A percentile compares a stretch with the other conserved stretches of the same genome.
These are phyloP conservation scores for Hippophae tibetana DNA, from an alignment of 306 rosid species.

Conservation along the genomic window DNA sequence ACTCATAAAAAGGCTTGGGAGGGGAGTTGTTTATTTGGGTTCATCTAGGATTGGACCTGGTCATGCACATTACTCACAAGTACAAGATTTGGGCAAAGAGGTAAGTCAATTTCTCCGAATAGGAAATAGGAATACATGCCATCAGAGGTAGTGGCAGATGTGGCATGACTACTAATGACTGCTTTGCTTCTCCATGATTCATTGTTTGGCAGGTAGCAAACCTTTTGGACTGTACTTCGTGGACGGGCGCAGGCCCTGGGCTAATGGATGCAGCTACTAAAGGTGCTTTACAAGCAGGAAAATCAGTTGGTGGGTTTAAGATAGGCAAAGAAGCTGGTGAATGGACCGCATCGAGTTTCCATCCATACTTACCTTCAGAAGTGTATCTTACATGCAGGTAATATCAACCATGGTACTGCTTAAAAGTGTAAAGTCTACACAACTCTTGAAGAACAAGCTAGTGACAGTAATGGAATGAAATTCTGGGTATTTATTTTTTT, in stretches of 20 bases:
- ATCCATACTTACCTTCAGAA: conserved; percentile 68
- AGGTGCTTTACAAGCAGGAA: conserved; percentile 73
- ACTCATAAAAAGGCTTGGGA: conserved; percentile 69
- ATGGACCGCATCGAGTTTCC: conserved; percentile 69
- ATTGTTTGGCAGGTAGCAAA: conserved; percentile 46
- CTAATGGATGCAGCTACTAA: conserved; percentile 86
- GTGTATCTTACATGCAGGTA: conserved; percentile 84
- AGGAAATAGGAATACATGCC: not conserved
- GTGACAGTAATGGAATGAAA: no score
- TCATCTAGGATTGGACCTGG: conserved; percentile 73
- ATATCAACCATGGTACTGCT: not conserved
- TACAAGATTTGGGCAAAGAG: conserved; percentile 59
- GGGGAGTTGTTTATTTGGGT: conserved; percentile 80
- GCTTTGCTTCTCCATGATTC: conserved; percentile 6
- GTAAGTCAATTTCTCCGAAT: conserved; percentile 30
- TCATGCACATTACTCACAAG: conserved; percentile 63
- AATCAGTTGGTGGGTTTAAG: conserved; percentile 79
- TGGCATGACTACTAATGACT: not conserved
- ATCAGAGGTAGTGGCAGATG: no score
- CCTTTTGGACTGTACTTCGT: conserved; percentile 79
- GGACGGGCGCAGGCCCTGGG: conserved; percentile 95
- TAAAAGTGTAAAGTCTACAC: not conserved
- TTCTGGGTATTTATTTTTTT: not conserved
- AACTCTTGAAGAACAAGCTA: no score
- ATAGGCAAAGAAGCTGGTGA: conserved; percentile 78